Evolutionary conservation across 2,329 filamentous ascomycete genomes (phyloP), one percentile per base, ranked within the genome.

Genomic region (Paraphoma chrysanthemicola): DNA sequence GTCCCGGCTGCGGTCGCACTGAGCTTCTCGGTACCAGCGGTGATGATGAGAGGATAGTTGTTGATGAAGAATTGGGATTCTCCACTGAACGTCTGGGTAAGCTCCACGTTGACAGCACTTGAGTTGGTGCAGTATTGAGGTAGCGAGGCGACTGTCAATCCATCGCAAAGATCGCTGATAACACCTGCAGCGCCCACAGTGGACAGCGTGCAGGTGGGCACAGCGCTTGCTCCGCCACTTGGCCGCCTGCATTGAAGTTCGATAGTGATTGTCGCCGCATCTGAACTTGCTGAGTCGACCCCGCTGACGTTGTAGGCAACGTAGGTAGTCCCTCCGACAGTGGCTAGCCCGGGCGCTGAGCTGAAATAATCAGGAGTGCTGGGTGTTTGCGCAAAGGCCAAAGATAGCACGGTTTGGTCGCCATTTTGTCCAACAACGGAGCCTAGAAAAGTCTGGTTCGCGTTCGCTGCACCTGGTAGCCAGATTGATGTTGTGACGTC

Each of bases 401-500:
- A 16, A 1, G 59, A 53, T 4, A 75, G 30, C 17, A 67, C 69
- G 10, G 64, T 67, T 18, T 57, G 59, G 16, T 65, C 69, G 8
- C 61, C 59, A 8, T 61, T 43, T 17, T 58, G 59, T 2, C 53
- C 56, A 23, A 75, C 46, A 5, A 73, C 63, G 1, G 70, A 72
- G 10, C 47, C 70, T 28, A 63, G 29, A 50, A 66, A 68, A 2
- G 53, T 57, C 8, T 59, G 38, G 7, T 64, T 53, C 4, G 50
- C 38, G 18, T 55, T 54, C 28, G 54, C 49, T 16, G 52, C 44
- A 30, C 65, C 52, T 3, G 69, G 68, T 47, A 72, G 48, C 67
- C 70, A 72, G 10, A 71, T 60, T 2, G 69, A 68, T 7, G 71
- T 73, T 4, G 70, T 74, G 12, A 71, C 18, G 28, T 69, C 51